phyloP scores from a whole-genome alignment of 1,284 basidiomycete species.

The Salmacisia buchloeana region DNA sequence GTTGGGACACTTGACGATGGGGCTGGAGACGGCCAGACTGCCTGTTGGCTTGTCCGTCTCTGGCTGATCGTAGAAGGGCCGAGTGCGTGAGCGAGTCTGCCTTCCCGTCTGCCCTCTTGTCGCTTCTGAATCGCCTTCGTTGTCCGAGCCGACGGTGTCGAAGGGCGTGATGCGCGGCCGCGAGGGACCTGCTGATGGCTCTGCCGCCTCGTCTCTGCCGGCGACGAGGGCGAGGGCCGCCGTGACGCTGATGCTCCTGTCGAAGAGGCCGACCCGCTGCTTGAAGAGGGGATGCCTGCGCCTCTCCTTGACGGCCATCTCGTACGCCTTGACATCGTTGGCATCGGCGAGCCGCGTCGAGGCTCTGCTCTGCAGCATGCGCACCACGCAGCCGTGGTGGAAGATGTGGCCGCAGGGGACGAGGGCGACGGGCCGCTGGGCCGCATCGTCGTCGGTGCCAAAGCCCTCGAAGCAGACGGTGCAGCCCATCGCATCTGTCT shows the following conservation, averaged over 20 bases:
- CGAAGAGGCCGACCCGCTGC: neutral
- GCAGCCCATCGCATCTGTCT: neutral
- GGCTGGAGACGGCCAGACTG: neutral
- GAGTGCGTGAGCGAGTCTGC: no score
- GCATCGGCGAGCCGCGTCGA: neutral
- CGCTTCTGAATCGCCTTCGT: neutral
- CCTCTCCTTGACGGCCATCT: neutral
- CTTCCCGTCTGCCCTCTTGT: no score
- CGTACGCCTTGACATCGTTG: neutral
- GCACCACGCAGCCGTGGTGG: constrained; percentile 2
- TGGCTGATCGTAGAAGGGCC: no score
- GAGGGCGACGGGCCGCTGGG: neutral
- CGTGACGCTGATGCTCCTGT: no score
- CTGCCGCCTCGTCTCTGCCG: no score
- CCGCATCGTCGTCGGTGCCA: neutral
- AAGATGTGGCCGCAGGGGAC: constrained; percentile 5
- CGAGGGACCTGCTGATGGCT: neutral
- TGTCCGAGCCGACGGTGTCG: neutral
- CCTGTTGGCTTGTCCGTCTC: neutral
- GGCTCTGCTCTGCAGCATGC: neutral
- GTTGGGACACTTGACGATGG: neutral
- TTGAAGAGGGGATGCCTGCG: neutral
- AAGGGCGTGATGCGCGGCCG: neutral
- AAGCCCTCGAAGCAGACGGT: constrained; percentile 1
- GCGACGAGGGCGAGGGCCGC: no score